phyloP scores from a whole-genome alignment of 495 filamentous ascomycete genomes.

The Beverwykella pulmonaria region DNA sequence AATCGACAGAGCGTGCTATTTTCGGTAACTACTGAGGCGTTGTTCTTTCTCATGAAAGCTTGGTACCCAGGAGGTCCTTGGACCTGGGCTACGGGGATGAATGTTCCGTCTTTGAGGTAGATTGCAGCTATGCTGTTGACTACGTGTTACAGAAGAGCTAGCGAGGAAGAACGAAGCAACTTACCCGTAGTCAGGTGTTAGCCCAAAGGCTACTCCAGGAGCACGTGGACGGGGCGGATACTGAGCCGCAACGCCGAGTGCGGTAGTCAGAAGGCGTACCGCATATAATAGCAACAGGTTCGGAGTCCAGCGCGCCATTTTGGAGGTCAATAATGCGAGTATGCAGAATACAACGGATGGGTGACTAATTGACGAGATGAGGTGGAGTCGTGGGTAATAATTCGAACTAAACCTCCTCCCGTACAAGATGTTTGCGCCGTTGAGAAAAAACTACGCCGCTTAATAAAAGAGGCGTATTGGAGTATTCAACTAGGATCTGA shows the following conservation, averaged over 20 bases:
- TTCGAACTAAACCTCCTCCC: background rate
- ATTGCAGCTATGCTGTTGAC: constrained; percentile 11
- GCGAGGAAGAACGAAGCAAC: background rate
- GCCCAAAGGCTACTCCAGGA: constrained; percentile 15
- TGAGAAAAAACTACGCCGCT: background rate
- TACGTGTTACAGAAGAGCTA: background rate
- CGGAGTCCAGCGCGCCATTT: background rate
- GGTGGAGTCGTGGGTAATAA: background rate
- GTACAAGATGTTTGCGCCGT: background rate
- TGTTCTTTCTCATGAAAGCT: constrained; percentile 22
- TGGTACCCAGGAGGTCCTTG: constrained; percentile 20
- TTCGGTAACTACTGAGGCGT: constrained; percentile 5
- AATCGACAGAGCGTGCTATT: constrained; percentile 6
- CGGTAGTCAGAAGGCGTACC: background rate
- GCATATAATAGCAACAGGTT: background rate
- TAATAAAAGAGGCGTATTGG: background rate
- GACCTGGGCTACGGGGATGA: constrained; percentile 12
- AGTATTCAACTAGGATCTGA: background rate
- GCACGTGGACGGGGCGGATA: constrained; percentile 1
- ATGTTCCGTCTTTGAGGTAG: constrained; percentile 15
- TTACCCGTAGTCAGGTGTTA: constrained; percentile 23
- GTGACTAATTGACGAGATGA: background rate
- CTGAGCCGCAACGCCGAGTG: constrained; percentile 4
- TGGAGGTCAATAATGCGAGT: background rate
- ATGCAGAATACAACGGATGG: background rate